These are phyloP conservation scores for Bombardia bombarda DNA, from an alignment of 495 filamentous ascomycete species.

Conservation along the genomic window DNA sequence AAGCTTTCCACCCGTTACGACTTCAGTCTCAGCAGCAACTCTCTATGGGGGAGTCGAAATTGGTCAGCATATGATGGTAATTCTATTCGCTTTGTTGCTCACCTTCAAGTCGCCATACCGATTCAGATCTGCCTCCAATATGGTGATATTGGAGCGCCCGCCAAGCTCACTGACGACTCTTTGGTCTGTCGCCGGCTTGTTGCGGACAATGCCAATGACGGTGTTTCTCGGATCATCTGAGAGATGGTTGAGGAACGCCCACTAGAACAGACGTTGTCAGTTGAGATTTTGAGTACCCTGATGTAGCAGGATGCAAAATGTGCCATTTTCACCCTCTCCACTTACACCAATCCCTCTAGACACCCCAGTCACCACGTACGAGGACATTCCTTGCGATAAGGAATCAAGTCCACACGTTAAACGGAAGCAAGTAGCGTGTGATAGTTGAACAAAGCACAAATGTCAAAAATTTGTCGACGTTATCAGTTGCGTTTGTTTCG, in stretches of 20 bases:
- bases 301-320: neutral
- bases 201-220: slow-evolving; percentile 29
- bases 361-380: slow-evolving; percentile 18
- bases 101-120: slow-evolving; percentile 21
- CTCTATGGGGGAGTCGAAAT: too few relatives aligned
- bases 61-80: too few relatives aligned
- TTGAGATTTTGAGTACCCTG: neutral
- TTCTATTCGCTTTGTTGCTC: too few relatives aligned
- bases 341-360: slow-evolving; percentile 15
- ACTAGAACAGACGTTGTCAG: slow-evolving; percentile 3
- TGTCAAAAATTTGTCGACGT: too few relatives aligned
- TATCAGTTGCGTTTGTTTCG: too few relatives aligned
- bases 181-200: slow-evolving; percentile 22
- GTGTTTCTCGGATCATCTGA: slow-evolving; percentile 16
- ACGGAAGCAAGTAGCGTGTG: too few relatives aligned
- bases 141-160: slow-evolving; percentile 27
- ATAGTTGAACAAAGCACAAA: too few relatives aligned
- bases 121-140: slow-evolving; percentile 32
- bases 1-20: slow-evolving; percentile 33
- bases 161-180: slow-evolving; percentile 14
- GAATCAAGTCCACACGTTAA: too few relatives aligned
- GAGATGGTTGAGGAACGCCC: slow-evolving; percentile 20
- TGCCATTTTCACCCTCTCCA: too few relatives aligned
- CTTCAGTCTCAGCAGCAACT: slow-evolving; percentile 20
- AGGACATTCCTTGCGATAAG: too few relatives aligned